Percentiles rank a stretch among this genome's conserved stretches.
phyloP scores from a whole-genome alignment of 345 rosid genomes.

The Eucalyptus virginea region DNA sequence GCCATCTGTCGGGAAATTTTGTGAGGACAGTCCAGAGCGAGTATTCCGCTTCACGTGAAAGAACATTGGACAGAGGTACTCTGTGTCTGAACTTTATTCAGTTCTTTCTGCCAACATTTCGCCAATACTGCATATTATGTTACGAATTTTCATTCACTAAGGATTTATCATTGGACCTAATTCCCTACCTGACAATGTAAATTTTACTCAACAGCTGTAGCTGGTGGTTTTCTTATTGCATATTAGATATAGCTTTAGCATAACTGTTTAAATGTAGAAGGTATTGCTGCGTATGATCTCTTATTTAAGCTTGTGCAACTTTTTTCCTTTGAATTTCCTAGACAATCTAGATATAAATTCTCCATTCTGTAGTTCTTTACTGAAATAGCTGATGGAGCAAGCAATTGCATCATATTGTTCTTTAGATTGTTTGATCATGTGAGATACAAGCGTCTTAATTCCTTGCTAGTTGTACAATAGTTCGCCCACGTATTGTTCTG shows the following conservation, averaged over 20 bases:
- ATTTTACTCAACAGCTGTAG: background rate
- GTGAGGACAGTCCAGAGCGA: constrained; percentile 39
- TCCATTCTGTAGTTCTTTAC: background rate
- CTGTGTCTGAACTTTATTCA: background rate
- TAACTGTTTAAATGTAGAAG: background rate
- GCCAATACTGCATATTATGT: background rate
- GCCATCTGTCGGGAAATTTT: constrained; percentile 39
- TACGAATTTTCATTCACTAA: background rate
- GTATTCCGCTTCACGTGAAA: constrained; percentile 32
- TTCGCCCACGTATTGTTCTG: background rate
- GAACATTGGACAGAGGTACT: constrained; percentile 38
- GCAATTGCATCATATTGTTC: background rate
- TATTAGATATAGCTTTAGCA: background rate
- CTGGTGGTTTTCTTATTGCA: background rate
- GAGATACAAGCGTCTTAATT: background rate
- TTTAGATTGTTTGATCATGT: background rate
- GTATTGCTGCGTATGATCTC: background rate
- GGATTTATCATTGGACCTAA: background rate
- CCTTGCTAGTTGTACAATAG: background rate
- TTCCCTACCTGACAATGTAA: background rate
- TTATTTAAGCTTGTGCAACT: background rate
- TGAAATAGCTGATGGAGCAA: background rate
- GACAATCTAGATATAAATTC: background rate
- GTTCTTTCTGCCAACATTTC: background rate
- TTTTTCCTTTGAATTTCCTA: background rate